phyloP scores from a whole-genome alignment of 352 stramenopile species.

The Phytophthora tubulina region DNA sequence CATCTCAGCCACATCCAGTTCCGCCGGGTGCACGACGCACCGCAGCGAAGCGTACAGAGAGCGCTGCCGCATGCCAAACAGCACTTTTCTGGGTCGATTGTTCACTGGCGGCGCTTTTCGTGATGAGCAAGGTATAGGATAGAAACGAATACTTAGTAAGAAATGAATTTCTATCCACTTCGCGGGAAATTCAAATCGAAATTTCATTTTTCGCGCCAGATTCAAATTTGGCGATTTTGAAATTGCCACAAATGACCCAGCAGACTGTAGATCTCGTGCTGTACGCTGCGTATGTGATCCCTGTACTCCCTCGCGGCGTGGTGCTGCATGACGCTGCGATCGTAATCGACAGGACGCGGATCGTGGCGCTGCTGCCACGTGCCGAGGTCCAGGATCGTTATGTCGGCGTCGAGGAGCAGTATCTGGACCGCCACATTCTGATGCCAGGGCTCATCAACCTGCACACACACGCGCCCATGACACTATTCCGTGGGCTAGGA shows the following conservation, averaged over 20 bases:
- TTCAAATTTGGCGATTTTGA: neutral
- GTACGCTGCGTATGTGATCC: conserved; percentile 79
- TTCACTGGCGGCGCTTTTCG: neutral
- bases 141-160: neutral
- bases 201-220: conserved; percentile 9
- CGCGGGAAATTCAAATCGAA: conserved; percentile 14
- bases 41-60: conserved; percentile 56
- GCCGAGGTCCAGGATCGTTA: conserved; percentile 63
- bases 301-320: conserved; percentile 75
- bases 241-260: conserved; percentile 41
- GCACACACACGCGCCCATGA: conserved; percentile 91
- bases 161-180: neutral
- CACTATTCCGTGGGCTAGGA: conserved; percentile 83
- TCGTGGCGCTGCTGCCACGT: conserved; percentile 79
- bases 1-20: conserved; percentile 49
- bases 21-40: conserved; percentile 66
- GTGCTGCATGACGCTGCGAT: conserved; percentile 83
- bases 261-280: conserved; percentile 76
- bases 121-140: conserved; percentile 7
- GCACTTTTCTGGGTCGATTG: conserved; percentile 5
- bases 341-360: conserved; percentile 68
- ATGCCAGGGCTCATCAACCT: conserved; percentile 89
- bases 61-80: conserved; percentile 49
- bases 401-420: conserved; percentile 45
- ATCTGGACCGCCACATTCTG: conserved; percentile 74